These are phyloP conservation scores for Chrysoporthe cubensis DNA, from an alignment of 2,329 filamentous ascomycete species.

Conservation along the genomic window DNA sequence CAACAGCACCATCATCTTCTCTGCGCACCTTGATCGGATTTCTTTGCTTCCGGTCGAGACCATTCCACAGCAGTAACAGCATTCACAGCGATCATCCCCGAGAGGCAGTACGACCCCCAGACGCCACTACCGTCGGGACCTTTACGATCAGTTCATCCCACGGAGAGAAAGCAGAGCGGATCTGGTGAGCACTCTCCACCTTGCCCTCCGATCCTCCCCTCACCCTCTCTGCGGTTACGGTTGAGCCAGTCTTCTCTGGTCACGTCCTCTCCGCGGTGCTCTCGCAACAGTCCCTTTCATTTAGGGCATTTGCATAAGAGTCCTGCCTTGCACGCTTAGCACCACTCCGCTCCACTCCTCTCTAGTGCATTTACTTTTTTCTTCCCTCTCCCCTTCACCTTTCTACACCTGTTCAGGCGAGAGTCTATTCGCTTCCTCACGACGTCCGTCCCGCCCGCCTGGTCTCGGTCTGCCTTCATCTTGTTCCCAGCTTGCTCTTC, in stretches of 20 bases:
- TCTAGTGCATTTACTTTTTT: not conserved
- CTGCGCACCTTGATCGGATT: slow-evolving; percentile 3
- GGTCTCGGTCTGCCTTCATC: not conserved
- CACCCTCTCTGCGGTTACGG: too few relatives aligned
- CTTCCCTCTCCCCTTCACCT: not conserved
- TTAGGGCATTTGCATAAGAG: not conserved
- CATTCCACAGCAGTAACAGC: slow-evolving; percentile 14
- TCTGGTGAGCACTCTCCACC: slow-evolving; percentile 18
- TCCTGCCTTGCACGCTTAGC: not conserved
- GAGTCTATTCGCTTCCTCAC: not conserved
- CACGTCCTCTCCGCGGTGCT: not conserved
- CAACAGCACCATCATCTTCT: not conserved
- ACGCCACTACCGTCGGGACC: not conserved
- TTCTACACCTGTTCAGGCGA: not conserved
- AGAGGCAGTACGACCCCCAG: slow-evolving; percentile 10
- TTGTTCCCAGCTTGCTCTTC: not conserved
- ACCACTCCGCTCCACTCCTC: not conserved
- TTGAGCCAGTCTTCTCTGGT: not conserved
- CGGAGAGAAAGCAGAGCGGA: slow-evolving; percentile 15
- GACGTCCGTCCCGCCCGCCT: not conserved
- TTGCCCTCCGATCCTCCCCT: not conserved
- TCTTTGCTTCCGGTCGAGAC: slow-evolving; percentile 16
- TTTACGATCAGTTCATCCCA: slow-evolving; percentile 1
- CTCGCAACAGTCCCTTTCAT: not conserved
- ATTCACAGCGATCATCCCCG: slow-evolving; percentile 9